Base-by-base conservation (phyloP, 1,284 basidiomycete genomes). In the Athelia sp. region DNA sequence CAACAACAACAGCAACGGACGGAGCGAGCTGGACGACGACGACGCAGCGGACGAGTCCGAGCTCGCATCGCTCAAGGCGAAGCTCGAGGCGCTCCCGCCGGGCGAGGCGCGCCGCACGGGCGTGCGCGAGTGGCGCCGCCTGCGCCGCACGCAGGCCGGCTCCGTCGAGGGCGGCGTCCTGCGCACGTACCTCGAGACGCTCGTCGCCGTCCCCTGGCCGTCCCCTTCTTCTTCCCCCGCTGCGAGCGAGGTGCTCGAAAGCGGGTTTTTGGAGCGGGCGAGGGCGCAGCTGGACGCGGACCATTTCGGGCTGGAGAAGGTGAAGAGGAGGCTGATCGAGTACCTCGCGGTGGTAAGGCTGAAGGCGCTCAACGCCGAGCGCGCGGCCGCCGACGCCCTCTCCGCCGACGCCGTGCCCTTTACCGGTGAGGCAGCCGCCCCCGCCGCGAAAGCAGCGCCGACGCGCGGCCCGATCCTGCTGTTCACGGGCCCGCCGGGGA, bases 311-410 rank as follows among this genome's bases (percentile, higher is more conserved):
- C 73, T 95, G 10, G 90, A 92, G 57, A 91, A 92, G 65, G 84
- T 95, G 65, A 95, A 96, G 76, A 88, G 90, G 55, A 79, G 93
- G 9, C 73, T 96, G 11, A 87, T 94, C 49, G 93, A 96, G 62
- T 95, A 93, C 62, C 76, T 96, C 19, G 93, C 91, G 0, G 87
- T 96, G 22, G 87, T 94, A 43, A 78, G 92, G 56, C 72, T 96
- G 43, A 83, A 82, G 54, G 83, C 90, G 54, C 72, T 87, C 44
- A 75, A 76, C 34, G 73, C 67, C 0, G 75, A 75, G 50, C 67
- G 62, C 43, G 50, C 50, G 54, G 31, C 45, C 29, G 4, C n/a
- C 2, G 29, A 35, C 45, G 48, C 43, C 4, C 23, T 44, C 43
- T 8, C 8, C 50, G 50, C 47, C 50, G 21, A 18, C 29, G 43